Base-by-base conservation (phyloP, 257 asterid genomes). In the Gentiana dahurica region DNA sequence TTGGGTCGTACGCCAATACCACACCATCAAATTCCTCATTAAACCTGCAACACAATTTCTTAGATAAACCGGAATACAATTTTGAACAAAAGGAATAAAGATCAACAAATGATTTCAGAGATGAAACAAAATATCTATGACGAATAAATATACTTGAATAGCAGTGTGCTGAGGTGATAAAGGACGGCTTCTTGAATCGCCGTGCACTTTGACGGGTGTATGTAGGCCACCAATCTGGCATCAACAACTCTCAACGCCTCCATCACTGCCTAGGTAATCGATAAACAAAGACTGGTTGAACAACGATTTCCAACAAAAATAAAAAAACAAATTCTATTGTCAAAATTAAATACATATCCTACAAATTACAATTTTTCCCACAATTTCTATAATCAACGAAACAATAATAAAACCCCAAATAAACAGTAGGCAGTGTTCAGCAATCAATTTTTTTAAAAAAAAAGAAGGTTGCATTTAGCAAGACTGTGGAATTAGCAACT, bases 21-120 rank as follows among this genome's bases (percentile, higher is more conserved):
- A 91, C 93, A 24, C 98, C 98, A 67, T 79, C 89, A 61, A 85
- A 79, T 8, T 75, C 52, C 65, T 87, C 94, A 64, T 43, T 79
- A 59, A 79, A 89, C 80, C 95, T 89, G 63, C 6, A 67, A 66
- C 5, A 34, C 47, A 15, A 24, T 41, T 51, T 58, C 51, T 33
- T 24, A 24, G 12, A 37, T 41, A 36, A 38, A 39, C 3, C 37
- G 12, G 3, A 45, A 38, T 33, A 12, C 48, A 12, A 43, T 24
- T 49, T 46, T 44, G 9, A 54, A 12, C 4, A 8, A n/a, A 33
- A 11, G 24, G 1, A 4, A 39, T 49, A 53, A 4, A 47, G 44
- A 1, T 9, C 51, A 15, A 9, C 51, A 49, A 34, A 43, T 11
- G 24, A 44, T 53, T 24, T 34, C 12, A 59, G 33, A 3, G 41